These are phyloP conservation scores for Stephania yunnanensis DNA, from an alignment of 164 flowering plant species.

Conservation along the genomic window DNA sequence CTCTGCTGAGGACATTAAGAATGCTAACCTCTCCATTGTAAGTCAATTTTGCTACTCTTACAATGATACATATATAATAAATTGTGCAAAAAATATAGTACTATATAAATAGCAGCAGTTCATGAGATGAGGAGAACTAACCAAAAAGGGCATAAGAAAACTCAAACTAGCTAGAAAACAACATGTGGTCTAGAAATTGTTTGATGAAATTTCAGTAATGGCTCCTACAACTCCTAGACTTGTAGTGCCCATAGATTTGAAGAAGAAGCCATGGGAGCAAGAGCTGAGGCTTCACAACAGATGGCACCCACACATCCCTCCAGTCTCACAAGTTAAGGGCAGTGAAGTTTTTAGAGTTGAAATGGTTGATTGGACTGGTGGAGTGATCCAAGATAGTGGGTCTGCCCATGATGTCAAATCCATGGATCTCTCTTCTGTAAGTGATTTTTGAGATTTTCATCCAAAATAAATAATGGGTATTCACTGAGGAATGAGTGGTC, in stretches of 20 bases:
- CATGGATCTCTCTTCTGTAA: not conserved
- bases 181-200: not conserved
- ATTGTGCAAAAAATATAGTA: no score
- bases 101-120: no score
- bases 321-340: no score
- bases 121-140: no score
- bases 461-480: not conserved
- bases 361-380: no score
- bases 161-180: not conserved
- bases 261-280: not conserved
- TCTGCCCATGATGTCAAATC: not conserved
- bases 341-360: no score
- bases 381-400: not conserved
- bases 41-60: constrained; percentile 20
- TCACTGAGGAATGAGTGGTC: no score
- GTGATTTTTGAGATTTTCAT: not conserved
- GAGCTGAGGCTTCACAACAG: not conserved
- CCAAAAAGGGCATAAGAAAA: no score
- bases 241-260: not conserved
- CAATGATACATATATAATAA: not conserved
- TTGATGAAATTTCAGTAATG: no score
- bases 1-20: constrained; percentile 58
- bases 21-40: constrained; percentile 63
- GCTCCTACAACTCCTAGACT: no score
- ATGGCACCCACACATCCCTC: not conserved